Base-by-base conservation (phyloP, 169 alveolate species). In the Plasmodium gallinaceum region DNA sequence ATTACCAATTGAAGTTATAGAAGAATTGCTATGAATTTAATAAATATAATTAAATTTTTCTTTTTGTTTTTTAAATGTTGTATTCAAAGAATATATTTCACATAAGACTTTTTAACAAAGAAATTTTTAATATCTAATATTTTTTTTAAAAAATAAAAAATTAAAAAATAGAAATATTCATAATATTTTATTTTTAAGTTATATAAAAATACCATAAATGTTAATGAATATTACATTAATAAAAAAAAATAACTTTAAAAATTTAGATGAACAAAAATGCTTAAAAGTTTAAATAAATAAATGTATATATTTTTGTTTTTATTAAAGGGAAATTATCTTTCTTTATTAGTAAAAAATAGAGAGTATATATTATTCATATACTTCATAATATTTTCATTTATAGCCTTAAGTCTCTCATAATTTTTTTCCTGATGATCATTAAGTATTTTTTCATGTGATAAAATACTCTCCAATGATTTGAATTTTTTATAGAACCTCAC, bases 391-490 rank as follows among this genome's bases (percentile, higher is more conserved):
- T 45, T 12, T 9, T 37, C 12, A 22, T 64, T 65, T 48, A 78
- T 7, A 32, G 18, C 37, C 1, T 57, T 20, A 7, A 26, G 45
- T n/a, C 43, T 60, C n/a, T 78, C 72, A 42, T 78, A 70, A 18
- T 78, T 51, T 39, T 66, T 52, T 14, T 22, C 18, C 7, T 8
- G 2, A 10, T 46, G 18, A 45, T 78, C 89, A 20, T 43, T 78
- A n/a, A 10, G 14, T n/a, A 78, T 43, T 57, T 20, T 64, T 42
- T 78, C 70, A n/a, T 42, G 37, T 18, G 24, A 45, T 24, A 78
- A 69, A 26, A 78, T 66, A 7, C 0, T 20, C 37, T 78, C 80
- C 58, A 78, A 52, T 43, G 89, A 64, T 43, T 24, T 66, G 61
- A 64, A 78, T 10, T n/a, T 65, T 7, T 24, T 18, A 43, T 26